Evolutionary conservation across 148 eudicot genomes (phyloP).

Genomic region (Dianthus caryophyllus): DNA sequence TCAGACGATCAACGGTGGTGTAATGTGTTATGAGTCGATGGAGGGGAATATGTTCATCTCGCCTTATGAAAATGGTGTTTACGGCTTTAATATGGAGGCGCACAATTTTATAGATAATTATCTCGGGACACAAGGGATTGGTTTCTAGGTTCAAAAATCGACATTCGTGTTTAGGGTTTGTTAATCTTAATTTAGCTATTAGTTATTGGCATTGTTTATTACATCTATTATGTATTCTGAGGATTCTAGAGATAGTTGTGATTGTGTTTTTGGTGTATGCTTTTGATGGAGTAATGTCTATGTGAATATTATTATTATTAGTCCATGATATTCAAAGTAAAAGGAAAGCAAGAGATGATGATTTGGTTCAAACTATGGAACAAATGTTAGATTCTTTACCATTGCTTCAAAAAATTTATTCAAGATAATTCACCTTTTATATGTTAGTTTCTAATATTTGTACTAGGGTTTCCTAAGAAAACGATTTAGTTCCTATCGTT

Average conservation of each 20-base stretch:
- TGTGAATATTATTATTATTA: slow-evolving; percentile 39
- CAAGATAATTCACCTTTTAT: slow-evolving; percentile 5
- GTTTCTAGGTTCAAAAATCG: slow-evolving; percentile 51
- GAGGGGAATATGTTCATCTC: slow-evolving; percentile 41
- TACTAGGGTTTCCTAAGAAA: too few species aligned
- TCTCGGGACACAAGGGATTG: slow-evolving; percentile 38
- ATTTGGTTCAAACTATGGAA: not conserved
- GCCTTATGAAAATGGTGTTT: slow-evolving; percentile 35
- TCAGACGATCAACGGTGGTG: slow-evolving; percentile 32
- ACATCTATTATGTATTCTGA: slow-evolving; percentile 22
- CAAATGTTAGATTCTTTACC: slow-evolving; percentile 19
- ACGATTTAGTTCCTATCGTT: too few species aligned
- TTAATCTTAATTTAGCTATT: slow-evolving; percentile 25
- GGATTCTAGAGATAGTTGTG: slow-evolving; percentile 25
- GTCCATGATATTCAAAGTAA: slow-evolving; percentile 24
- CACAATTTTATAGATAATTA: slow-evolving; percentile 33
- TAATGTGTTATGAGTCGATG: slow-evolving; percentile 30
- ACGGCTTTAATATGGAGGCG: slow-evolving; percentile 39
- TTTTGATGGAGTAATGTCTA: slow-evolving; percentile 14
- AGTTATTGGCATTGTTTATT: slow-evolving; percentile 25
- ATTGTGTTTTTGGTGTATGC: slow-evolving; percentile 25
- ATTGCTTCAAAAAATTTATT: slow-evolving; percentile 12
- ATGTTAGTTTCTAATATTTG: not conserved
- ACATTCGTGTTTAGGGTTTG: slow-evolving; percentile 25
- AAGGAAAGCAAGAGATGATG: slow-evolving; percentile 20